Percentiles rank a stretch among this genome's conserved stretches.
These are phyloP conservation scores for Polygonum aviculare DNA, from an alignment of 148 eudicot genomes.

Conservation along the genomic window DNA sequence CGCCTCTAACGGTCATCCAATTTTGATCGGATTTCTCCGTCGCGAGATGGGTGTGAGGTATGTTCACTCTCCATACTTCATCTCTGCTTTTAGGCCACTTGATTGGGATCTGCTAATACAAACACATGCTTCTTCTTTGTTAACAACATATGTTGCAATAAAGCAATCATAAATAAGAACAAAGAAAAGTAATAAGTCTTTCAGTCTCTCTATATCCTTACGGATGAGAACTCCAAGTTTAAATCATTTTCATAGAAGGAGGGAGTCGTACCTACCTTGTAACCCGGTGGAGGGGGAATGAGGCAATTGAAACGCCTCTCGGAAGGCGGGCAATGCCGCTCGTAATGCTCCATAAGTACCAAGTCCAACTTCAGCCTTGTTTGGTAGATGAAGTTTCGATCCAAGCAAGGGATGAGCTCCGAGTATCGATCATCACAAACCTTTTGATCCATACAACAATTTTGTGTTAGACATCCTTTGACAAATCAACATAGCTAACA, in stretches of 20 bases:
- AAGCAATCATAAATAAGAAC: not conserved
- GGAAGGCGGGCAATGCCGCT: conserved; percentile 42
- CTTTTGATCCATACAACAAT: conserved; percentile 14
- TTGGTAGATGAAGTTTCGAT: conserved; percentile 36
- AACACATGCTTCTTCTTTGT: not conserved
- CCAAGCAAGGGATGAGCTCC: conserved; percentile 43
- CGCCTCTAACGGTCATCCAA: conserved; percentile 44
- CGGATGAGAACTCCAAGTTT: no score
- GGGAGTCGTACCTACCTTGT: conserved; percentile 22
- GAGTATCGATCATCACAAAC: conserved; percentile 40
- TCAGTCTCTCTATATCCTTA: no score
- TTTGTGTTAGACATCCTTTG: not conserved
- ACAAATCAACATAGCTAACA: not conserved
- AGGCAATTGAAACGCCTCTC: conserved; percentile 40
- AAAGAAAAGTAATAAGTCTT: not conserved
- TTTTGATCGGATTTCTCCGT: conserved; percentile 47
- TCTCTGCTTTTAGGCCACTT: conserved; percentile 47
- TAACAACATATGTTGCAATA: not conserved
- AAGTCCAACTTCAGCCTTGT: conserved; percentile 36
- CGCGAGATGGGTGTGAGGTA: conserved; percentile 47
- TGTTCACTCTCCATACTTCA: conserved; percentile 46
- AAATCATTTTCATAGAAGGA: not conserved
- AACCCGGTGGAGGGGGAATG: conserved; percentile 41
- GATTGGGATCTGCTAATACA: conserved; percentile 21
- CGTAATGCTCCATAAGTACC: conserved; percentile 42